Evolutionary conservation across 768 basidiomycete genomes (phyloP).

Genomic region (Suillus paluster): DNA sequence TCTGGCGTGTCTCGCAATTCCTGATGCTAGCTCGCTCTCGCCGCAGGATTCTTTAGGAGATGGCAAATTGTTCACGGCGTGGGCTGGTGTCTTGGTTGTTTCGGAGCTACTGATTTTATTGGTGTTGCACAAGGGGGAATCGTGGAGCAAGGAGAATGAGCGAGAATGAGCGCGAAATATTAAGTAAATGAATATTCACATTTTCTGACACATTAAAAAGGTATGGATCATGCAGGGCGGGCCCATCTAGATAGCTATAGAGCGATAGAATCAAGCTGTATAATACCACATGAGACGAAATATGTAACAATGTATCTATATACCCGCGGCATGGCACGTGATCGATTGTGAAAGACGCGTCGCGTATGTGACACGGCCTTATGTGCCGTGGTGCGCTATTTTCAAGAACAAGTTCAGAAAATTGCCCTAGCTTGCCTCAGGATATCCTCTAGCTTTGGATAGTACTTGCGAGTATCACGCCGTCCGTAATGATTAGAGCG

Average conservation of each 20-base stretch:
- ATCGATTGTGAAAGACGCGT: background rate
- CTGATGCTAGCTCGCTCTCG: conserved; percentile 5
- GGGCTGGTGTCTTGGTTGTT: conserved; percentile 55
- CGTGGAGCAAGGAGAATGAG: conserved; percentile 60
- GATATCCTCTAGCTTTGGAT: no score
- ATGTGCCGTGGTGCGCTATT: no score
- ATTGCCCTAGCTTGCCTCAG: background rate
- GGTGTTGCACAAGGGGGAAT: conserved; percentile 58
- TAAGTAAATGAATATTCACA: conserved; percentile 2
- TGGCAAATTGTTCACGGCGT: conserved; percentile 78
- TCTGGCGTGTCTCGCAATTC: background rate
- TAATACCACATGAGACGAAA: background rate
- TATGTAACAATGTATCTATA: background rate
- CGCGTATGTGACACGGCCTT: no score
- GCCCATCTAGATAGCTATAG: background rate
- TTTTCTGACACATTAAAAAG: background rate
- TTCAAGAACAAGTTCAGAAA: background rate
- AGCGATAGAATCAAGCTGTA: background rate
- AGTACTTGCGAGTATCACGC: background rate
- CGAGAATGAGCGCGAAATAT: conserved; percentile 37
- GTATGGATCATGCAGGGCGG: background rate
- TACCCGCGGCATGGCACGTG: background rate
- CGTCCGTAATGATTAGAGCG: background rate
- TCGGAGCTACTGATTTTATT: conserved; percentile 62
- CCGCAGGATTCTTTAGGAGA: conserved; percentile 71